phyloP scores from a whole-genome alignment of 2,329 filamentous ascomycete genomes.

The Phyllosticta citriasiana region DNA sequence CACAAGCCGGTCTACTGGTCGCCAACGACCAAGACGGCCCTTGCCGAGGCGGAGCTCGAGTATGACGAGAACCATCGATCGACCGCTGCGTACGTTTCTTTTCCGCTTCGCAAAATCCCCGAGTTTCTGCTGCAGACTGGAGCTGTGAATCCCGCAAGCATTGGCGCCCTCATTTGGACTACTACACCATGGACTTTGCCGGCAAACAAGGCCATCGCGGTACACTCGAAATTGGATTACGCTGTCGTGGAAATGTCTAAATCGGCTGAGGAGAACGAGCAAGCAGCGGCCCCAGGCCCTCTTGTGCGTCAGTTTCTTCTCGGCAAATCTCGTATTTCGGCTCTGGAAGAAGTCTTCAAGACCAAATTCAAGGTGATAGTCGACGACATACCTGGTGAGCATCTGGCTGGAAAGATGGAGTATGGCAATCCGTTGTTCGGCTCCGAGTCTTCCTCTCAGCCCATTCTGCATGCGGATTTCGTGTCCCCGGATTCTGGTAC shows the following conservation, averaged over 20 bases:
- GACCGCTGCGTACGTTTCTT: slow-evolving; percentile 67
- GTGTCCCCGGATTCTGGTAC: slow-evolving; percentile 86
- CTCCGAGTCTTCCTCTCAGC: slow-evolving; percentile 46
- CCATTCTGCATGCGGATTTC: slow-evolving; percentile 75
- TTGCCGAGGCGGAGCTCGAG: slow-evolving; percentile 77
- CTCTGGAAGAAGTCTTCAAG: slow-evolving; percentile 26
- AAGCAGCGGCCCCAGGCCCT: slow-evolving; percentile 15
- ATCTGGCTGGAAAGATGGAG: slow-evolving; percentile 48
- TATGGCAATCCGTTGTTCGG: slow-evolving; percentile 54
- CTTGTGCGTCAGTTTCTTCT: slow-evolving; percentile 49
- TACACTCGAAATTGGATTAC: slow-evolving; percentile 68
- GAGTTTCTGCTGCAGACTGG: slow-evolving; percentile 23
- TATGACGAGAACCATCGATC: slow-evolving; percentile 68
- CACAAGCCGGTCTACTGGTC: slow-evolving; percentile 85
- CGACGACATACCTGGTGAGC: slow-evolving; percentile 50
- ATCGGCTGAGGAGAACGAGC: slow-evolving; percentile 19
- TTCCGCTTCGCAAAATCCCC: slow-evolving; percentile 50
- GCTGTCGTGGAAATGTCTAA: slow-evolving; percentile 43
- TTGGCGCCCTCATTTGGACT: slow-evolving; percentile 92
- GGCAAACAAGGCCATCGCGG: slow-evolving; percentile 80
- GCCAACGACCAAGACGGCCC: slow-evolving; percentile 63
- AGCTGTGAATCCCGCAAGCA: slow-evolving; percentile 20
- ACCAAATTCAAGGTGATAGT: slow-evolving; percentile 39
- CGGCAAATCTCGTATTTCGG: slow-evolving; percentile 59
- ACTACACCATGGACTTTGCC: slow-evolving; percentile 97